Evolutionary conservation across 1,284 basidiomycete species (phyloP).

Genomic region (Heterobasidion irregulare): DNA sequence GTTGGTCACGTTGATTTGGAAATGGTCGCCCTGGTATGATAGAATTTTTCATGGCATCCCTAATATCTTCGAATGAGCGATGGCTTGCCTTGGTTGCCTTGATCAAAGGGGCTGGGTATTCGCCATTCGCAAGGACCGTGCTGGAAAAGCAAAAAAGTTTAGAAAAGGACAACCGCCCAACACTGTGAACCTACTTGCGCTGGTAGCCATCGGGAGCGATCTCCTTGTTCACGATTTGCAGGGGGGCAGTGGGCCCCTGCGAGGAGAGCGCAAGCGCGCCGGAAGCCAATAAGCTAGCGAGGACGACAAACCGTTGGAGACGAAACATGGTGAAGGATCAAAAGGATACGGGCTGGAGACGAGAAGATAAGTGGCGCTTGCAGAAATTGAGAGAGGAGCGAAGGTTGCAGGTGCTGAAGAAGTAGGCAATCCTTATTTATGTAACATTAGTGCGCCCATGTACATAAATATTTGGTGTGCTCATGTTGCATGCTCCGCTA

Average conservation of each 20-base stretch:
- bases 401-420: no score
- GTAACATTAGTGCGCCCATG: no score
- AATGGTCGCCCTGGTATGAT: slow-evolving; percentile 14
- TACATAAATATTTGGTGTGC: no score
- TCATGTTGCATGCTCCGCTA: no score
- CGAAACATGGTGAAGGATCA: background rate
- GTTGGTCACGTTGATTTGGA: slow-evolving; percentile 24
- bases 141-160: slow-evolving; percentile 4
- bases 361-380: no score
- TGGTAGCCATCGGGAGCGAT: slow-evolving; percentile 2
- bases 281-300: background rate
- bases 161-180: background rate
- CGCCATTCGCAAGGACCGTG: slow-evolving; percentile 19
- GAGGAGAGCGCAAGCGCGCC: background rate
- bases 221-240: slow-evolving; percentile 6
- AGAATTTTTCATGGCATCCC: background rate
- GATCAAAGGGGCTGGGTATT: slow-evolving; percentile 21
- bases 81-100: slow-evolving; percentile 16
- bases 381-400: no score
- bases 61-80: no score
- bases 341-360: background rate
- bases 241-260: background rate
- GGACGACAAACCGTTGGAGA: background rate
- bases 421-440: no score
- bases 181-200: background rate